Conservation (phyloP, 1,284 basidiomycete species). For the Puccinia horiana region DNA sequence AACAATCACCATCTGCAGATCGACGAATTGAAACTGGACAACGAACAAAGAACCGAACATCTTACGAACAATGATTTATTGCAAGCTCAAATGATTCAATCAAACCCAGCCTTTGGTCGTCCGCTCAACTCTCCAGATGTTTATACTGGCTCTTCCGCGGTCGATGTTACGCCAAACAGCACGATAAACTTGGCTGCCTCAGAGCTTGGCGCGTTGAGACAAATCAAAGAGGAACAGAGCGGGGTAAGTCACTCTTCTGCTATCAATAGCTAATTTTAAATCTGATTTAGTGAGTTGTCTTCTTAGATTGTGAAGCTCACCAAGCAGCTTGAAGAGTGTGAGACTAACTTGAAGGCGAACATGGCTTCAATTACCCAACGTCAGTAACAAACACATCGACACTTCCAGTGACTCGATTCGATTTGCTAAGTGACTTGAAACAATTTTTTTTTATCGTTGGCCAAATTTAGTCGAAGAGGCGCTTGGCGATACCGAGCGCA, state of each 20-base stretch:
- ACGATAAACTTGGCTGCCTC: constrained; percentile 56
- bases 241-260: constrained; percentile 60
- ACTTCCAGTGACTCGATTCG: not conserved
- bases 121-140: not conserved
- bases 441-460: not conserved
- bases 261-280: not conserved
- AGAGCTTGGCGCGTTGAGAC: constrained; percentile 66
- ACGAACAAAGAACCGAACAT: not conserved
- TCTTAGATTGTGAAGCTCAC: constrained; percentile 78
- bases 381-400: constrained; percentile 4
- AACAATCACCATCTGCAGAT: not conserved
- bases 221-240: constrained; percentile 76
- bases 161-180: constrained; percentile 18
- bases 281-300: not conserved
- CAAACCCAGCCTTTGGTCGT: not conserved
- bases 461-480: constrained; percentile 71
- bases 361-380: constrained; percentile 73
- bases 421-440: constrained; percentile 52
- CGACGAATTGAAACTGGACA: not conserved
- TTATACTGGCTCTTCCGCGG: constrained; percentile 5
- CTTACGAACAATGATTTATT: not conserved
- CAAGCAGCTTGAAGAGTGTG: constrained; percentile 85
- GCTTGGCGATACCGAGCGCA: constrained; percentile 83
- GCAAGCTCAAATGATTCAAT: not conserved
- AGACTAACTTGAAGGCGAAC: constrained; percentile 83